A percentile compares a stretch with the other conserved stretches of the same genome.
These are phyloP conservation scores for Carex kokanica DNA, from an alignment of 176 grass and related monocot genomes.

Conservation along the genomic window DNA sequence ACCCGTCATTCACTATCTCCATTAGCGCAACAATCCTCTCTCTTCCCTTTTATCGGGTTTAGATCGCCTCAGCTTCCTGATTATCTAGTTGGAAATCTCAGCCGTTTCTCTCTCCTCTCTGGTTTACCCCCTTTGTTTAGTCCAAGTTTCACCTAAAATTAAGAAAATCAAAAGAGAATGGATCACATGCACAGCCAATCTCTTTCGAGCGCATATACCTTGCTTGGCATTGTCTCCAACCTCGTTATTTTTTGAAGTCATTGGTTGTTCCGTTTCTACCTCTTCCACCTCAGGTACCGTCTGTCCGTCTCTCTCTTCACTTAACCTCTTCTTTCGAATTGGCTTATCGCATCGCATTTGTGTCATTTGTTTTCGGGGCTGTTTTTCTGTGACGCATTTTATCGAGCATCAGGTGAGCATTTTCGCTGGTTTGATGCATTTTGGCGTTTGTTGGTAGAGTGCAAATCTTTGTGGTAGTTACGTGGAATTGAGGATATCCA, in stretches of 20 bases:
- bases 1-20: background rate
- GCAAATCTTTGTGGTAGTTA: constrained; percentile 8
- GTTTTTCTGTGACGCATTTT: constrained; percentile 7
- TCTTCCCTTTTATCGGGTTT: background rate
- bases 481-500: background rate
- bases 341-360: background rate
- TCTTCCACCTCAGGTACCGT: constrained; percentile 9
- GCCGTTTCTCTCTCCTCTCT: background rate
- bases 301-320: background rate
- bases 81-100: background rate
- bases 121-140: background rate
- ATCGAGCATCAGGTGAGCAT: constrained; percentile 8
- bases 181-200: constrained; percentile 12
- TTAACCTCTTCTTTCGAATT: background rate
- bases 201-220: constrained; percentile 24
- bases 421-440: background rate
- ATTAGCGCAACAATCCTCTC: background rate
- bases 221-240: constrained; percentile 9
- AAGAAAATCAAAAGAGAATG: background rate
- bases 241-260: background rate
- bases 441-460: background rate
- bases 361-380: background rate
- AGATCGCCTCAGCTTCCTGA: background rate
- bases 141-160: background rate
- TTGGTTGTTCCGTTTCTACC: background rate